Evolutionary conservation across 768 basidiomycete species (phyloP).

Genomic region (Hemileccinum rubropunctum): DNA sequence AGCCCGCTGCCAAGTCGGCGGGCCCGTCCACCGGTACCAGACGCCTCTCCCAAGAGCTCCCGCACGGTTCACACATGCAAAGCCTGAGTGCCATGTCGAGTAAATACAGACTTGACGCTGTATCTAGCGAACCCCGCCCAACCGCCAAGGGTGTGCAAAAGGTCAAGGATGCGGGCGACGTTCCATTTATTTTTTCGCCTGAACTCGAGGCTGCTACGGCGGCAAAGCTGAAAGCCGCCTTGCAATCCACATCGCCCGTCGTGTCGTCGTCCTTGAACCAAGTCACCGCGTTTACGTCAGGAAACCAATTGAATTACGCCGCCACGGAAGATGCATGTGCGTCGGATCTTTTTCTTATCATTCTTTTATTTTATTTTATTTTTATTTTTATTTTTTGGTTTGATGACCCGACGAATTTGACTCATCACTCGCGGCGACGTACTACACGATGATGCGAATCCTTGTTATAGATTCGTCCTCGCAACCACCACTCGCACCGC

Average conservation of each 20-base stretch:
- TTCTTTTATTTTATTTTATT: background rate
- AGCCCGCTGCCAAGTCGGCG: constrained; percentile 3
- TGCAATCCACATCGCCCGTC: constrained; percentile 19
- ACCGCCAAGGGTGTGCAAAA: constrained; percentile 14
- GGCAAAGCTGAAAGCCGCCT: constrained; percentile 25
- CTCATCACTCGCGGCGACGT: background rate
- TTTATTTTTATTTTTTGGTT: background rate
- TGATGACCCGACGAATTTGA: background rate
- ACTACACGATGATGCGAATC: constrained; percentile 1
- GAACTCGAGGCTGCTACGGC: constrained; percentile 31
- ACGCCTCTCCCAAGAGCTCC: constrained; percentile 23
- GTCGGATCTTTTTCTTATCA: constrained; percentile 17
- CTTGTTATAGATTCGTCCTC: constrained; percentile 3
- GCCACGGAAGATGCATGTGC: constrained; percentile 25
- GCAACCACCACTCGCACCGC: constrained; percentile 6
- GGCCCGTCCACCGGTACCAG: constrained; percentile 2
- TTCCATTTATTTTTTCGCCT: constrained; percentile 31
- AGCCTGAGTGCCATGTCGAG: constrained; percentile 24
- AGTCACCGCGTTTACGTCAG: constrained; percentile 19
- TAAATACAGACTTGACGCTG: constrained; percentile 23
- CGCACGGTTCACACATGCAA: constrained; percentile 16
- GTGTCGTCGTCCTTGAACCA: constrained; percentile 7
- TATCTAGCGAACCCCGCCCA: constrained; percentile 10
- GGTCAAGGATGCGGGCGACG: constrained; percentile 30
- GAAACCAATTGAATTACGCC: constrained; percentile 11